These are phyloP conservation scores for Acanthamoeba triangularis DNA, from an alignment of 208 protist species.

Conservation along the genomic window DNA sequence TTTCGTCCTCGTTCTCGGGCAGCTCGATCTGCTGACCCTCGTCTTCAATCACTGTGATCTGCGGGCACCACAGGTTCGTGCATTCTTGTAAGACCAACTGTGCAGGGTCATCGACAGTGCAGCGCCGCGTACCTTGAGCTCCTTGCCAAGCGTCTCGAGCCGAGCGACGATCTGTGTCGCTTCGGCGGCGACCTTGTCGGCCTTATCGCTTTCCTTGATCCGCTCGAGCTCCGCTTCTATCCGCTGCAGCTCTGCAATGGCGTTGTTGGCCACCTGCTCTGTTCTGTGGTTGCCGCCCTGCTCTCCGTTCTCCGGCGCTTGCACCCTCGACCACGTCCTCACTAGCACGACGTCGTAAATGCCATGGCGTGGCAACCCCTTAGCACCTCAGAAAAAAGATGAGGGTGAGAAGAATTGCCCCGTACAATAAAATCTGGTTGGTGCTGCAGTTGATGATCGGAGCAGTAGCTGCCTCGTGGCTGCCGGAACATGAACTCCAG, in stretches of 20 bases:
- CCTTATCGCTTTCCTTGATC: not conserved
- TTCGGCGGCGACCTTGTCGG: not conserved
- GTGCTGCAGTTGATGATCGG: not conserved
- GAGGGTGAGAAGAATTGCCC: too few relatives aligned
- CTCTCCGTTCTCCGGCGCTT: not conserved
- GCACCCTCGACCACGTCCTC: not conserved
- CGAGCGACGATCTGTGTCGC: not conserved
- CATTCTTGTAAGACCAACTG: too few relatives aligned
- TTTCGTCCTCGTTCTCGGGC: constrained; percentile 43
- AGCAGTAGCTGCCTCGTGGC: not conserved
- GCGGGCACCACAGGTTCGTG: not conserved
- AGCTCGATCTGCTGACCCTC: constrained; percentile 40
- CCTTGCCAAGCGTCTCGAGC: not conserved
- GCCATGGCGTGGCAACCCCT: not conserved
- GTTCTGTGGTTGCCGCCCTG: too few relatives aligned
- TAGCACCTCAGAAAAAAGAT: not conserved
- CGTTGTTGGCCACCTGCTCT: not conserved
- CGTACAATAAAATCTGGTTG: not conserved
- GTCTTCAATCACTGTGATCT: constrained; percentile 8
- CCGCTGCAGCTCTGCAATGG: not conserved
- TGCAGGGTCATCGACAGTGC: not conserved
- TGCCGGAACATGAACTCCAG: not conserved
- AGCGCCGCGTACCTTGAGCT: not conserved
- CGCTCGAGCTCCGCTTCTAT: constrained; percentile 3
- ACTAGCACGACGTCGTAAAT: not conserved